Base-by-base conservation (phyloP, 2,329 filamentous ascomycete species). In the Beauveria scarabaeidicola region DNA sequence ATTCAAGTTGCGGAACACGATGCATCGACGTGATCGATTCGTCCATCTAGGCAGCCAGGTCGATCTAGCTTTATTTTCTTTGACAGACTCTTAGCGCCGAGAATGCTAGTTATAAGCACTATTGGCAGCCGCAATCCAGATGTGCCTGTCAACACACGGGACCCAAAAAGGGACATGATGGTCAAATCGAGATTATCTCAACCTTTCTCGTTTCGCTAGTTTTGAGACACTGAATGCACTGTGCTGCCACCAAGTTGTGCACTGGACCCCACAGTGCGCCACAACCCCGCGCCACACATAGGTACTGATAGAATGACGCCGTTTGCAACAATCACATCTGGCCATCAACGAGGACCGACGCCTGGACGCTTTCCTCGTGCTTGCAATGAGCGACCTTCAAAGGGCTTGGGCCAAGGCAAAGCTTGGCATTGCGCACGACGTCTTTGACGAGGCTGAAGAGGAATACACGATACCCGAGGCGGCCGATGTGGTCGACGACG, bases 391-490 rank as follows among this genome's bases (percentile, higher is more conserved):
- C 71, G 86, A 91, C 67, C 81, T 93, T 61, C 89, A 91, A 72
- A 87, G 86, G 72, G 81, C 86, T 61, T 93, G 91, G 77, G 87
- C 87, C 63, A 91, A 89, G 75, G 80, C 87, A 59, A 90, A 90
- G 74, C 78, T 93, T 63, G 80, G 80, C 61, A 74, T 86, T 69
- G 73, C 80, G 21, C 70, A 76, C 51, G 77, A 79, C 61, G 69
- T 71, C 21, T 79, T 83, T 61, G 74, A 78, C 62, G 81, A 83
- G 66, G 70, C 73, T 58, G 81, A 83, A 58, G 79, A 83, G 63
- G 77, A 81, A 29, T 74, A 81, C 58, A 78, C 79, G 59, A 67
- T 79, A 55, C 67, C 75, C 27, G 78, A 81, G 64, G 66, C 80
- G 58, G 74, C 72, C 8, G 74, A 76, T 59, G 68, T 76, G 55